Evolutionary conservation across 805 yeast species (phyloP), one percentile per base, ranked within the genome.

Genomic region (Ogataea trehalophila): DNA sequence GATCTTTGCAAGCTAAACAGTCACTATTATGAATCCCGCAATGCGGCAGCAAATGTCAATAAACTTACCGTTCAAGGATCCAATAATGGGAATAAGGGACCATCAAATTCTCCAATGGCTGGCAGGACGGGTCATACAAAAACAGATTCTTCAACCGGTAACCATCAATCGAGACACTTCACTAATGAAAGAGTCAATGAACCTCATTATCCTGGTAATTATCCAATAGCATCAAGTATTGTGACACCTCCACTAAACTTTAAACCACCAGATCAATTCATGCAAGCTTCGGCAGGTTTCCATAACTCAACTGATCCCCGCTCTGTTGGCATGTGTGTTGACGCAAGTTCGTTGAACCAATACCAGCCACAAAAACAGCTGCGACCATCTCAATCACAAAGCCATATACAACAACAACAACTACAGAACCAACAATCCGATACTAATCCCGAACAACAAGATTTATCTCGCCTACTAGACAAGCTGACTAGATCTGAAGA

Each of bases 211-310:
- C 40, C 22, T 26, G 43, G 35, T 13, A 45, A 39, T 35, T 43
- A 45, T 34, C 54, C 56, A 4, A 16, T 48, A 15, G 54, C 54
- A 2, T 52, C 56, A 17, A 39, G 47, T 17, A 38, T 49, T 17
- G 51, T 45, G 6, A 45, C 53, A 9, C 55, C 55, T 16, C 48
- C 50, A 2, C 31, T 49, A 29, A 42, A 44, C 34, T 43, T 42
- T 15, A 18, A 42, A 14, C 39, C 42, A 2, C 41, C 40, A 9
- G 42, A 22, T 18, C 31, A 26, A 26, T 26, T 26, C 31, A 26
- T 26, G 31, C 31, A 26, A 26, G 31, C 31, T 26, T 26, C 31
- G 11, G 4, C 7, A 26, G 31, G 31, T 26, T 26, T 26, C 31
- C 31, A 26, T 9, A 26, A 13, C 9, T 6, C 31, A 9, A 9